Evolutionary conservation across 2,329 filamentous ascomycete genomes (phyloP).

Genomic region (Neoscytalidium dimidiatum): DNA sequence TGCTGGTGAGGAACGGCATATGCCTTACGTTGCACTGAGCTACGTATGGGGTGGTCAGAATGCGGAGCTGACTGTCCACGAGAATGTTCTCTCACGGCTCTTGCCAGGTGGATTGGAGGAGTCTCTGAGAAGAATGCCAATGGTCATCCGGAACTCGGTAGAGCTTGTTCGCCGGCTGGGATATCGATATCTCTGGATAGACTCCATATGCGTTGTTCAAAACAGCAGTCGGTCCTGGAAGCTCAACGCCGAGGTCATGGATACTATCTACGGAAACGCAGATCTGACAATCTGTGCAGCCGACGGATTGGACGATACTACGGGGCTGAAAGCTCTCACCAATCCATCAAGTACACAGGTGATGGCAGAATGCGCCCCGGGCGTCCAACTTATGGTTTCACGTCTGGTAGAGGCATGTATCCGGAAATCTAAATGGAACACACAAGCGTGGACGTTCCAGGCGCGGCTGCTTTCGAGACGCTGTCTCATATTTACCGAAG

Average conservation of each 20-base stretch:
- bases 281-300: conserved; percentile 39
- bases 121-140: neutral
- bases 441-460: conserved; percentile 44
- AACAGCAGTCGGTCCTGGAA: conserved; percentile 26
- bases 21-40: conserved; percentile 11
- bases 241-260: conserved; percentile 33
- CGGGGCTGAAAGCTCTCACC: conserved; percentile 23
- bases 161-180: conserved; percentile 14
- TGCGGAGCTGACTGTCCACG: neutral
- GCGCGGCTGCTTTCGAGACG: conserved; percentile 39
- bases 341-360: neutral
- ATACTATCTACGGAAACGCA: conserved; percentile 36
- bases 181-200: conserved; percentile 20
- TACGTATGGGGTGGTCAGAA: conserved; percentile 8
- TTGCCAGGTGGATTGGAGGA: neutral
- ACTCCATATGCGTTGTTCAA: conserved; percentile 17
- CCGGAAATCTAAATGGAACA: conserved; percentile 34
- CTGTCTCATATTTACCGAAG: conserved; percentile 39
- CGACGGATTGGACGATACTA: conserved; percentile 24
- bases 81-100: neutral
- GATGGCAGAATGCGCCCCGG: conserved; percentile 21
- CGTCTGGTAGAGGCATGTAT: conserved; percentile 24
- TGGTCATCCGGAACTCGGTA: neutral
- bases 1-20: neutral
- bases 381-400: conserved; percentile 25